A percentile compares a stretch with the other conserved stretches of the same genome.
phyloP scores from a whole-genome alignment of 305 asterid genomes.

The Fraxinus velutina region DNA sequence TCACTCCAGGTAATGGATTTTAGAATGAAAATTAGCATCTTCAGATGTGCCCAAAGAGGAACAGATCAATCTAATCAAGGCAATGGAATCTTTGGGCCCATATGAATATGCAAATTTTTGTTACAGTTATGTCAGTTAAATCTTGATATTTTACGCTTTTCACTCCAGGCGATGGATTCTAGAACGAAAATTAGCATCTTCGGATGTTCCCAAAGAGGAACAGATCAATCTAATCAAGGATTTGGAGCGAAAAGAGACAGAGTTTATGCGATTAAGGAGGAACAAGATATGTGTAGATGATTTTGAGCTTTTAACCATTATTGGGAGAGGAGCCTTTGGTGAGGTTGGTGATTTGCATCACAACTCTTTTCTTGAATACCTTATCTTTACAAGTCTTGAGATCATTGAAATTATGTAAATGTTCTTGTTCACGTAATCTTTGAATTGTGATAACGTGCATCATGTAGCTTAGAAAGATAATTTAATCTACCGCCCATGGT shows the following conservation, averaged over 20 bases:
- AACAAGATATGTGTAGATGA: constrained; percentile 93
- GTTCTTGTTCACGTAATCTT: constrained; percentile 2
- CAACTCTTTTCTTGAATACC: constrained; percentile 15
- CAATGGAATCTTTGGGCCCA: background rate
- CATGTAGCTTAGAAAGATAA: background rate
- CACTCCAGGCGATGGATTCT: constrained; percentile 79
- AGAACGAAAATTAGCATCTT: constrained; percentile 88
- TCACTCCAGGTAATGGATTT: constrained; percentile 69
- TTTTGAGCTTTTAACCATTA: constrained; percentile 89
- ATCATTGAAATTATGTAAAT: constrained; percentile 11
- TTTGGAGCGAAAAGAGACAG: constrained; percentile 91
- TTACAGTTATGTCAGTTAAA: background rate
- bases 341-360: constrained; percentile 63
- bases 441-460: constrained; percentile 12
- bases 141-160: background rate
- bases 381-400: background rate
- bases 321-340: constrained; percentile 97
- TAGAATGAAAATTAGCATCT: constrained; percentile 86
- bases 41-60: constrained; percentile 96
- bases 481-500: background rate
- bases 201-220: constrained; percentile 96
- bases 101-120: background rate
- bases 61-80: constrained; percentile 70
- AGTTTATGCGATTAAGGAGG: constrained; percentile 85
- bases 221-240: constrained; percentile 74